Conservation (phyloP, 371 early-diverging fungal genomes). For the Mortierella sp. region DNA sequence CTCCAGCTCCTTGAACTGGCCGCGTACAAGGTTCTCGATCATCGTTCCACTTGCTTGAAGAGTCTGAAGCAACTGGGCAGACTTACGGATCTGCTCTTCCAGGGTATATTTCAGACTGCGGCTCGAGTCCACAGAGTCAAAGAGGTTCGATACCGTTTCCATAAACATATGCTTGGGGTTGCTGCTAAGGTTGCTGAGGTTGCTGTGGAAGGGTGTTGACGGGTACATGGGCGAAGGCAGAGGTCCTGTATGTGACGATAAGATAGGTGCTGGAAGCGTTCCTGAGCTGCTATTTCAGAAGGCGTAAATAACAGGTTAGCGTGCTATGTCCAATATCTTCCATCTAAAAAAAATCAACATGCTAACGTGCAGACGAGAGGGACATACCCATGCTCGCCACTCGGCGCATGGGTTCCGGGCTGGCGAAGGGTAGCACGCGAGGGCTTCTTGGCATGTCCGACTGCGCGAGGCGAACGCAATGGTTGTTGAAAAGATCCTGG, state of each 20-base stretch:
- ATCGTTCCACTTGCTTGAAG: conserved; percentile 79
- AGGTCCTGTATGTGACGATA: conserved; percentile 55
- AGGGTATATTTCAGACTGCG: conserved; percentile 73
- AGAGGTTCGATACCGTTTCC: conserved; percentile 71
- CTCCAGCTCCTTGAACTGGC: conserved; percentile 83
- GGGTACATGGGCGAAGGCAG: conserved; percentile 51
- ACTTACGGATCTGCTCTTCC: conserved; percentile 83
- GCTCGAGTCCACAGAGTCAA: conserved; percentile 73
- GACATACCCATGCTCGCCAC: conserved; percentile 13
- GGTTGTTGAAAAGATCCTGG: conserved; percentile 33
- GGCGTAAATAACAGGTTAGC: not conserved
- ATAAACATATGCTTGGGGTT: conserved; percentile 56
- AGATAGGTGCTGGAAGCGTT: conserved; percentile 52
- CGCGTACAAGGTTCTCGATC: conserved; percentile 82
- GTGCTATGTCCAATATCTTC: too few relatives aligned
- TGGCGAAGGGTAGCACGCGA: conserved; percentile 34
- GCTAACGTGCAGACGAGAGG: too few relatives aligned
- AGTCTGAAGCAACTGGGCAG: conserved; percentile 80
- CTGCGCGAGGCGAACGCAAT: conserved; percentile 37
- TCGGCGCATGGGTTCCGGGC: conserved; percentile 25
- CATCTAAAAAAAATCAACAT: too few relatives aligned
- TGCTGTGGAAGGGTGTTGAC: conserved; percentile 44
- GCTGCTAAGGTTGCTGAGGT: conserved; percentile 25
- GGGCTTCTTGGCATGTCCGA: conserved; percentile 36
- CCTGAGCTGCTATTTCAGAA: conserved; percentile 33